A percentile compares a stretch with the other conserved stretches of the same genome.
These are phyloP conservation scores for Malus orientalis DNA, from an alignment of 306 rosid genomes.

Conservation along the genomic window DNA sequence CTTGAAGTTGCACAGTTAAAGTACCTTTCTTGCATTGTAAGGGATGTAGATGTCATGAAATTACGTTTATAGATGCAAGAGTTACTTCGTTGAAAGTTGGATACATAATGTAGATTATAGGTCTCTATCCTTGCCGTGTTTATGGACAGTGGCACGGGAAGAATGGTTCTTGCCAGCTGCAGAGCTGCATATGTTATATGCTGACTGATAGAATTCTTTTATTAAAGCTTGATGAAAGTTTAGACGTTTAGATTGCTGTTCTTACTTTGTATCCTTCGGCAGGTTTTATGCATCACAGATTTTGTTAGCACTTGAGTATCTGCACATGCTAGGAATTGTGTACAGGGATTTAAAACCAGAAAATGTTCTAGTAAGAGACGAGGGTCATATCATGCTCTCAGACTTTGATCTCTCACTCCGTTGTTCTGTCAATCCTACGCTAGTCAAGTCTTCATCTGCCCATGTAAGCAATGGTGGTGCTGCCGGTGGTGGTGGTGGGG, in stretches of 20 bases:
- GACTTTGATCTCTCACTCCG: slow-evolving; percentile 88
- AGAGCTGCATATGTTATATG: background rate
- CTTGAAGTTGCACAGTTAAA: background rate
- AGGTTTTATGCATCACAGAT: slow-evolving; percentile 83
- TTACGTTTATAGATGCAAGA: background rate
- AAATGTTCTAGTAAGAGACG: slow-evolving; percentile 77
- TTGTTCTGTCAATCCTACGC: slow-evolving; percentile 73
- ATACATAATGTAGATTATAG: background rate
- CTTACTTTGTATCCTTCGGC: slow-evolving; percentile 18
- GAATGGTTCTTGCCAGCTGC: background rate
- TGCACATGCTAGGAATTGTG: slow-evolving; percentile 94
- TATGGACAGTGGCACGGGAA: background rate
- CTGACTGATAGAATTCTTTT: background rate
- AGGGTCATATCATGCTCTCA: slow-evolving; percentile 93
- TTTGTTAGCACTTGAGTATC: slow-evolving; percentile 81
- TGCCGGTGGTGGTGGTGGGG: slow-evolving; percentile 7
- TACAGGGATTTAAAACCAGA: slow-evolving; percentile 91
- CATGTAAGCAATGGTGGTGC: slow-evolving; percentile 8
- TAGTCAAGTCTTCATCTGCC: slow-evolving; percentile 68
- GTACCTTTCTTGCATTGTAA: background rate
- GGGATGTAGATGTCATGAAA: background rate
- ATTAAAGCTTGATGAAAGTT: background rate
- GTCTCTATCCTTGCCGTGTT: background rate
- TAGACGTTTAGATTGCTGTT: background rate
- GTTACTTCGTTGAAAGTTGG: background rate